phyloP scores from a whole-genome alignment of 2,329 filamentous ascomycete genomes.

The Xenoacremonium recifei region DNA sequence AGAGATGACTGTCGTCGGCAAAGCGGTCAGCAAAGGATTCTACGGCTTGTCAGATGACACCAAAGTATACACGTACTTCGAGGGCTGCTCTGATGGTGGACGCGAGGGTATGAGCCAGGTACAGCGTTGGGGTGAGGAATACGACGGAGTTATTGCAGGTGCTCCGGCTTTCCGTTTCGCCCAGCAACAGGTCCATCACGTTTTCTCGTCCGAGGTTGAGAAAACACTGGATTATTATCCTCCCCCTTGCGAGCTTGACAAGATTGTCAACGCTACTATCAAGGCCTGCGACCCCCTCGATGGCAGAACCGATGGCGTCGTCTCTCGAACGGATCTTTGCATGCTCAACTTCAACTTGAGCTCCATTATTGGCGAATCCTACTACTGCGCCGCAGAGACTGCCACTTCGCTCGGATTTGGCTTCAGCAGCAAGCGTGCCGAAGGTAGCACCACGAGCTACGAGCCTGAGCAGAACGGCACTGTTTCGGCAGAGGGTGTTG shows the following conservation, averaged over 20 bases:
- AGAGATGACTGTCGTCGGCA: constrained; percentile 46
- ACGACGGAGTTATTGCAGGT: no score
- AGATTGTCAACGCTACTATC: constrained; percentile 55
- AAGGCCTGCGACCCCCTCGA: constrained; percentile 54
- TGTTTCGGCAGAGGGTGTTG: constrained; percentile 32
- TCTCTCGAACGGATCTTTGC: constrained; percentile 36
- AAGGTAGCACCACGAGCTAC: constrained; percentile 22
- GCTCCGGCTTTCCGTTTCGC: no score
- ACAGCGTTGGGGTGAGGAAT: no score
- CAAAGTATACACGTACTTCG: constrained; percentile 50
- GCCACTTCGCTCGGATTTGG: constrained; percentile 13
- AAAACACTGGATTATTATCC: constrained; percentile 35
- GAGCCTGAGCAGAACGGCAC: constrained; percentile 32
- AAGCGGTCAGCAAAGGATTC: constrained; percentile 39
- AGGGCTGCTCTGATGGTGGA: constrained; percentile 47
- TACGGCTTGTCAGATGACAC: constrained; percentile 27
- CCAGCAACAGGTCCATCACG: constrained; percentile 42
- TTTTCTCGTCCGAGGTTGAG: constrained; percentile 36
- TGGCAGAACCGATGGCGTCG: constrained; percentile 52
- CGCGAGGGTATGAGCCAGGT: no score
- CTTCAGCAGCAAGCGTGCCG: constrained; percentile 9
- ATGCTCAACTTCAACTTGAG: constrained; percentile 29
- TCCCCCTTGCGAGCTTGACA: constrained; percentile 43
- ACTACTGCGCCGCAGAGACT: constrained; percentile 30
- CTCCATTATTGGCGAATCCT: constrained; percentile 29